Evolutionary conservation across 179 eudicot species (phyloP), one percentile per base, ranked within the genome.

Genomic region (Sideroxylon spinosum): DNA sequence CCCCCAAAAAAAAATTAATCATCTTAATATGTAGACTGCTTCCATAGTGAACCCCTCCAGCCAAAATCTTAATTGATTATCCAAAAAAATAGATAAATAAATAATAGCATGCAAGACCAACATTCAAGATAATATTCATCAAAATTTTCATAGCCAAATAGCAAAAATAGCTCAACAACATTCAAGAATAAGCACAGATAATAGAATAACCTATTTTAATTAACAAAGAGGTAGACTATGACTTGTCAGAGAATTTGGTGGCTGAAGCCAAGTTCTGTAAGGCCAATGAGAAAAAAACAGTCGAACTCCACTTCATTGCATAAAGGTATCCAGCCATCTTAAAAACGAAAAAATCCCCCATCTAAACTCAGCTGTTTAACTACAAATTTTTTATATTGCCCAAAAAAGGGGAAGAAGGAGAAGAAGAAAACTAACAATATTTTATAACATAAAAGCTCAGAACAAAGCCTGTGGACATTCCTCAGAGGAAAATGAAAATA

Each of bases 401-500:
- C 14, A 28, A 57, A 17, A 17, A 16, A 28, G 7, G n/a, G 60
- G 14, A 63, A 22, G 32, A 11, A 29, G 8, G 44, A 37, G 44
- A 37, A 1, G 44, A 29, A 59, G 68, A 59, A 22, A 22, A 37
- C 46, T 52, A 67, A 68, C 13, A 57, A 50, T 6, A 37, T 37
- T 37, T 37, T 53, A 66, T 16, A 65, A 72, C 1, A 72, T 16
- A 25, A 46, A 65, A 46, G n/a, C 77, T 23, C 72, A 62, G 55
- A 53, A 23, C 11, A 44, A 67, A 77, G 9, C 20, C 49, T 20
- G 28, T 52, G 16, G 12, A 28, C 32, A 73, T 50, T 32, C 2
- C 13, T 10, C 26, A 78, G 29, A 25, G 71, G 71, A 60, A 46
- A 46, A 7, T 13, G 81, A 82, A 65, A 70, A 70, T 81, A 97